Evolutionary conservation across 1,139 yeast species (phyloP).

Genomic region (Zygosaccharomyces pseudobailii): DNA sequence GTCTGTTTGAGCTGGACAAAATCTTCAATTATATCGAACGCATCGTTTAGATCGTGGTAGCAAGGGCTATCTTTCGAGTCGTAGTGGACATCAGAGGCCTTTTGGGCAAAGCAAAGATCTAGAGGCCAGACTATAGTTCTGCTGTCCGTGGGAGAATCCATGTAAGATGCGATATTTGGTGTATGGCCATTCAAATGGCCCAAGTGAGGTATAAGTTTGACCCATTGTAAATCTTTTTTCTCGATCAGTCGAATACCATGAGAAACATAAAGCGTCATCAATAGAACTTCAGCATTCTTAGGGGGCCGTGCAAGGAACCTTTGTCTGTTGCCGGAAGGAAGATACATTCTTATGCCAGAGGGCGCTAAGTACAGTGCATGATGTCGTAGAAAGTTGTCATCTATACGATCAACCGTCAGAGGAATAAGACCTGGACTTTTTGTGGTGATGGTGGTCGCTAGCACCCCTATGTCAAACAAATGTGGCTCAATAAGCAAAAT

Average conservation of each 20-base stretch:
- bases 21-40: slow-evolving; percentile 36
- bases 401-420: slow-evolving; percentile 21
- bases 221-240: slow-evolving; percentile 44
- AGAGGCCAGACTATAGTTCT: slow-evolving; percentile 71
- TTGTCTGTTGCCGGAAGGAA: slow-evolving; percentile 43
- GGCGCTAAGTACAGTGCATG: slow-evolving; percentile 66
- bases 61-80: slow-evolving; percentile 6
- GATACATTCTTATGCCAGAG: slow-evolving; percentile 66
- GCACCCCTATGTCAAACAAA: slow-evolving; percentile 48
- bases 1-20: slow-evolving; percentile 37
- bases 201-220: slow-evolving; percentile 61
- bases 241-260: slow-evolving; percentile 46
- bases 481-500: slow-evolving; percentile 54
- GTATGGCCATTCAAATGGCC: slow-evolving; percentile 66
- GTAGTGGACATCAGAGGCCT: slow-evolving; percentile 13
- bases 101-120: slow-evolving; percentile 56
- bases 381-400: slow-evolving; percentile 26
- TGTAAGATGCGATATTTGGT: slow-evolving; percentile 52
- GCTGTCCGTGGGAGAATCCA: slow-evolving; percentile 49
- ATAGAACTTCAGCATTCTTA: slow-evolving; percentile 45
- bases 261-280: slow-evolving; percentile 47
- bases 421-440: slow-evolving; percentile 28
- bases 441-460: slow-evolving; percentile 38
- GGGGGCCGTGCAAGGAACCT: slow-evolving; percentile 50
- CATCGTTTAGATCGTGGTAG: slow-evolving; percentile 25